phyloP scores from a whole-genome alignment of 2,329 filamentous ascomycete species.

The Aureobasidium sp. region DNA sequence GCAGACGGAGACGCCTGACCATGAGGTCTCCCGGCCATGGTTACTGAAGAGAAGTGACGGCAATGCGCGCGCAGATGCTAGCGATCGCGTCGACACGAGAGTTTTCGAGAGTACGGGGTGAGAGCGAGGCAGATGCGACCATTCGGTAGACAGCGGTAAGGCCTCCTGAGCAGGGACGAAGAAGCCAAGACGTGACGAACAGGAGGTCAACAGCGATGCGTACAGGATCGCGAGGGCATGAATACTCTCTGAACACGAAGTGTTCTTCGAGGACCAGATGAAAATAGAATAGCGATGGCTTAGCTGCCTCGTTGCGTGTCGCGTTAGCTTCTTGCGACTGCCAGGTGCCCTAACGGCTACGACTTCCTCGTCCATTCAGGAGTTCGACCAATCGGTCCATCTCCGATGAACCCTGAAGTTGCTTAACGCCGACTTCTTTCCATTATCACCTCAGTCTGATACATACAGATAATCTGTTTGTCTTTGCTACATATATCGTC shows the following conservation, averaged over 20 bases:
- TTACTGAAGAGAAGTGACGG: conserved; percentile 18
- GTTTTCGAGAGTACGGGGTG: neutral
- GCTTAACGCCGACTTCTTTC: neutral
- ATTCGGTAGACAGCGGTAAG: conserved; percentile 12
- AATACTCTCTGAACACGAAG: neutral
- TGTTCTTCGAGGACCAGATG: neutral
- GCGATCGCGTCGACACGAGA: conserved; percentile 1
- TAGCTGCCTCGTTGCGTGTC: neutral
- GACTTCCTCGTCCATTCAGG: neutral
- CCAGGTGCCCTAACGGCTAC: neutral
- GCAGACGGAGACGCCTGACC: conserved; percentile 40
- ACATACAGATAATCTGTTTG: neutral
- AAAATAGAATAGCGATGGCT: neutral
- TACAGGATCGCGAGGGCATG: neutral
- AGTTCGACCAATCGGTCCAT: neutral
- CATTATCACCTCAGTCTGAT: neutral
- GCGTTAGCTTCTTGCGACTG: neutral
- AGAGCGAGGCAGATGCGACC: conserved; percentile 10
- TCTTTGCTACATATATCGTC: neutral
- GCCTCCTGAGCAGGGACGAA: conserved; percentile 3
- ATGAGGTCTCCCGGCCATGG: conserved; percentile 50
- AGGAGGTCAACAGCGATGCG: neutral
- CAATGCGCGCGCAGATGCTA: neutral
- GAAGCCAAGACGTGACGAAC: neutral
- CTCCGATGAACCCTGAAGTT: neutral